Percentiles rank a stretch among this genome's conserved stretches.
phyloP scores from a whole-genome alignment of 1,139 yeast species.

The Geotrichum restrictum region DNA sequence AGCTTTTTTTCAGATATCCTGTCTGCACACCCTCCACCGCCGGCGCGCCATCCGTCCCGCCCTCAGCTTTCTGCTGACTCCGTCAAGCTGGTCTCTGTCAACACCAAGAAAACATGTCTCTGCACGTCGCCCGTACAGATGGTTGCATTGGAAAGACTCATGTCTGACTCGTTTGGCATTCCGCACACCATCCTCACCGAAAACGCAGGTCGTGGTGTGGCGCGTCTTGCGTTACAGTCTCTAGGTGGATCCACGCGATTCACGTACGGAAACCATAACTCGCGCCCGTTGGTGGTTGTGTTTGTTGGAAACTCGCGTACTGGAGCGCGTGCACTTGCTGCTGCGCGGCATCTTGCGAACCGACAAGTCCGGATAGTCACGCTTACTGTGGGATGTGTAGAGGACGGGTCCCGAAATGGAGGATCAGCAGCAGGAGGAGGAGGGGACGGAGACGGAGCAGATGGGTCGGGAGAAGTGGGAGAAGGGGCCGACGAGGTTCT shows the following conservation, averaged over 20 bases:
- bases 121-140: constrained; percentile 77
- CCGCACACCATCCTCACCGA: constrained; percentile 54
- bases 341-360: constrained; percentile 75
- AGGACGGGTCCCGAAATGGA: constrained; percentile 18
- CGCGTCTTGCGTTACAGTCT: constrained; percentile 55
- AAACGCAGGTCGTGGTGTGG: constrained; percentile 65
- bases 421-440: too few relatives aligned
- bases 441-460: too few relatives aligned
- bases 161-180: constrained; percentile 52
- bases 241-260: constrained; percentile 68
- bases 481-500: constrained; percentile 36
- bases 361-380: constrained; percentile 69
- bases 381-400: constrained; percentile 42
- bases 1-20: constrained; percentile 28
- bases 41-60: constrained; percentile 18
- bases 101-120: constrained; percentile 40
- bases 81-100: constrained; percentile 20
- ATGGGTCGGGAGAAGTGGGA: too few relatives aligned
- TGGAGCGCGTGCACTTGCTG: constrained; percentile 71
- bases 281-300: constrained; percentile 71
- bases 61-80: constrained; percentile 20
- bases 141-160: constrained; percentile 67
- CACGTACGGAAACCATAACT: constrained; percentile 60
- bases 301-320: constrained; percentile 71
- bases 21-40: constrained; percentile 20